Evolutionary conservation across 106 monocot genomes (phyloP), one percentile per base, ranked within the genome.

Genomic region (Gastrodia elata): DNA sequence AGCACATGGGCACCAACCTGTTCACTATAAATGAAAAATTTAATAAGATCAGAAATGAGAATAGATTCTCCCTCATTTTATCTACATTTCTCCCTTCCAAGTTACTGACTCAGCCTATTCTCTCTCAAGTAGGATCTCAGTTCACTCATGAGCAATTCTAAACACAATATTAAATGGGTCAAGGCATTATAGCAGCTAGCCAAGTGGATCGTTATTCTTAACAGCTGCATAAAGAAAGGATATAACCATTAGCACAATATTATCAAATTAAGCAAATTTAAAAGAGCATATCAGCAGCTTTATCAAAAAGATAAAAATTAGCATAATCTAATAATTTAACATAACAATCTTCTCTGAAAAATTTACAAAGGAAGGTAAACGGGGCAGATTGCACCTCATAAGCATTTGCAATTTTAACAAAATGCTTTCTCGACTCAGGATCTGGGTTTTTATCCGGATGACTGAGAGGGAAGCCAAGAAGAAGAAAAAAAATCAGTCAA

Each of bases 391-490:
- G 61, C 70, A 90, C 94, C 93, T 97, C 97, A 73, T 97, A 97
- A 16, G 93, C 98, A 80, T 85, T 98, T 28, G 98, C 98, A 37
- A 98, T 73, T 79, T 93, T 98, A 7, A 91, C 80, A 65, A 98
- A 98, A 16, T 87, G 78, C 77, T 98, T 98, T 65, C 55, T 84
- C 3, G 98, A 91, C 18, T 98, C 98, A 0, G 98, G 98, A 76
- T 98, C 98, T 0, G 98, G 88, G 71, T 93, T 98, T 77, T 98
- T 98, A 77, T 98, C 97, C 8, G 97, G 98, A 79, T 98, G 98
- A 39, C 97, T 97, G 72, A 61, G 52, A 20, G 61, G 39, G 52
- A 75, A 33, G 9, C 14, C 43, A 67, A 35, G n/a, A 35, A 27
- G 7, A 38, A 32, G 32, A 33, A 32, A 30, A 32, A 61, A 61